Evolutionary conservation across 768 basidiomycete genomes (phyloP), one percentile per base, ranked within the genome.

Genomic region (Hypholoma sublateritium): DNA sequence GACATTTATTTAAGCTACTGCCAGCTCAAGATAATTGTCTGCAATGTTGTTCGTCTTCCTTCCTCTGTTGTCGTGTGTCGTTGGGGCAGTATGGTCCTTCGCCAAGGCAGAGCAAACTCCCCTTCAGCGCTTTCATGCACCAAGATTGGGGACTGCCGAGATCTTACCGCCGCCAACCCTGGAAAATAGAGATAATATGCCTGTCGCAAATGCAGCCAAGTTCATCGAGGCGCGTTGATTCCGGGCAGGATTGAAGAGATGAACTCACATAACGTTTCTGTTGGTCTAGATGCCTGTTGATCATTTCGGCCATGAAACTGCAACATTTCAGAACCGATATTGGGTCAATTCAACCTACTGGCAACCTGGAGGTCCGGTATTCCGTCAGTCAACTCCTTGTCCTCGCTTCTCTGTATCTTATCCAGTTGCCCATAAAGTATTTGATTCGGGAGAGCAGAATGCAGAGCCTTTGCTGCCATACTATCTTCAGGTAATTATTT

Each of bases 281-380:
- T 22, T 17, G n/a, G 42, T 53, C 37, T 13, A 81, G 78, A 72
- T 81, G 63, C 77, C 78, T 3, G 57, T 80, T 28, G 79, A 81
- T 62, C 80, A 81, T 58, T 81, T 80, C 56, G 62, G 62, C 7
- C 65, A 68, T 24, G 67, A 65, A 34, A 66, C 53, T 0, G 60
- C 51, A 9, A 77, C 77, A 0, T 81, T 78, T 65, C 67, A 68
- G 34, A 80, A 80, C 61, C 72, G 80, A 3, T 81, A 75, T 50
- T 81, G 80, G 80, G 66, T 80, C 22, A 81, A 81, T 54, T 69
- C 70, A 2, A 78, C 78, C 0, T 80, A 79, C 62, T 80, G 76
- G 62, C 67, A 78, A 58, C 55, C 68, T 11, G 80, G 80, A 6
- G 80, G 80, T 3, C 80, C 80, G 4, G 78, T 80, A 1, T 77